These are phyloP conservation scores for Trypanosomatidae sp. DNA, from an alignment of 208 protist species.

Conservation along the genomic window DNA sequence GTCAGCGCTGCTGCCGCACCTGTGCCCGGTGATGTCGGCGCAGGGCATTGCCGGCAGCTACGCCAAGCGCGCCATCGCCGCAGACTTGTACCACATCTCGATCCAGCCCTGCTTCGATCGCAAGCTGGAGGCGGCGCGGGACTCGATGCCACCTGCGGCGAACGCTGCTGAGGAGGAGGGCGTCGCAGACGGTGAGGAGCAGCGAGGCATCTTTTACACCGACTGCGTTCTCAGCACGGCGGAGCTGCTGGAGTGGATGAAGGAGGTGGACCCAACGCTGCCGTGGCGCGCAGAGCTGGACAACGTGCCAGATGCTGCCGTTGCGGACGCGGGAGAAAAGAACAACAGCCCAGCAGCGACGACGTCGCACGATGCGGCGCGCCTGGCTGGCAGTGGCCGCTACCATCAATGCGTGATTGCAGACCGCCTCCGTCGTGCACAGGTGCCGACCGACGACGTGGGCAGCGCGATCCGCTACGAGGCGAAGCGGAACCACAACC, in stretches of 20 bases:
- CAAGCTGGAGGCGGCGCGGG: constrained; percentile 97
- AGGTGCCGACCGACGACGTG: neutral
- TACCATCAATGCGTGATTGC: constrained; percentile 61
- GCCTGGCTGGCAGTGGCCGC: constrained; percentile 67
- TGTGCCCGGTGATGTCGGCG: constrained; percentile 94
- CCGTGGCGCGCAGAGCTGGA: constrained; percentile 51
- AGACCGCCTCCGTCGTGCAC: neutral
- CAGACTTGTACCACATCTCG: constrained; percentile 90
- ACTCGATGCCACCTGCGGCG: constrained; percentile 35
- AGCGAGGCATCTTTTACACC: constrained; percentile 91
- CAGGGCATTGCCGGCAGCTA: constrained; percentile 97
- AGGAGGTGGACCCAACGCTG: constrained; percentile 44
- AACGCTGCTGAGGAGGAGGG: constrained; percentile 4
- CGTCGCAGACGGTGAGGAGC: too few species aligned
- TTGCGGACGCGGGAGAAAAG: neutral
- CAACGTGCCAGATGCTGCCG: neutral
- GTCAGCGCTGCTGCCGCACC: constrained; percentile 87
- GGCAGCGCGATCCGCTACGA: constrained; percentile 41
- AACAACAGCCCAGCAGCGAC: neutral
- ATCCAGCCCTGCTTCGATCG: constrained; percentile 99
- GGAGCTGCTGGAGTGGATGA: constrained; percentile 92
- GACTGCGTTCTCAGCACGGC: constrained; percentile 96
- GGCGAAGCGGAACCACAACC: constrained; percentile 67
- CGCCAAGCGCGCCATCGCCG: constrained; percentile 53
- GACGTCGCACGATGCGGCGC: constrained; percentile 13